Percentiles rank a stretch among this genome's conserved stretches.
These are phyloP conservation scores for Penicillium bovifimosum DNA, from an alignment of 495 filamentous ascomycete species.

Conservation along the genomic window DNA sequence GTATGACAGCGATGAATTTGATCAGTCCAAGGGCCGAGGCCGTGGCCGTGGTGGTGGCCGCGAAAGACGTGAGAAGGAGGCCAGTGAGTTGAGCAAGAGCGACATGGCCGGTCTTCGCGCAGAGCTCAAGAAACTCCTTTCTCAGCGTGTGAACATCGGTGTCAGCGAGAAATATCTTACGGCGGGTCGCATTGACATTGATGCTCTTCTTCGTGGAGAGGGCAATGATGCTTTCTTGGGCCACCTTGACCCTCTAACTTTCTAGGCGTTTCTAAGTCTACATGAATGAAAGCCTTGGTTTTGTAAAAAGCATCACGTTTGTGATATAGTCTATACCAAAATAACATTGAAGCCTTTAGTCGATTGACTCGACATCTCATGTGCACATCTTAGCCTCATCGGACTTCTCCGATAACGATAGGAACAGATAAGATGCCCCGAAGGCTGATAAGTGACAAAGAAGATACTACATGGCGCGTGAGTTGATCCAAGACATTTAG, in stretches of 20 bases:
- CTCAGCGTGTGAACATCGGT: conserved; percentile 77
- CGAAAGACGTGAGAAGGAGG: conserved; percentile 69
- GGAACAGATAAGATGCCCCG: background rate
- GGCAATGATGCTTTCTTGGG: conserved; percentile 58
- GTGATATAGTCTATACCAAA: conserved; percentile 10
- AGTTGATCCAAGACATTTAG: background rate
- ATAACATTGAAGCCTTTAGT: background rate
- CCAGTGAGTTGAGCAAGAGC: conserved; percentile 58
- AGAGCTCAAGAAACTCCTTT: conserved; percentile 50
- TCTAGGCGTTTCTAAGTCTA: conserved; percentile 21
- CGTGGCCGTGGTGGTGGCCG: conserved; percentile 64
- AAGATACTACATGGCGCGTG: background rate
- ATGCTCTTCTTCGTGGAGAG: conserved; percentile 64
- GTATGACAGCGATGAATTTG: conserved; percentile 82
- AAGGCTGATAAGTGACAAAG: background rate
- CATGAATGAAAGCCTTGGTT: background rate
- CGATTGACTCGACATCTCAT: background rate
- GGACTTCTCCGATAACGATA: background rate
- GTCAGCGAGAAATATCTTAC: conserved; percentile 90
- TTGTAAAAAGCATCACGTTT: conserved; percentile 5
- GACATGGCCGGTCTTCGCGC: conserved; percentile 53
- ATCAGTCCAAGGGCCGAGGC: conserved; percentile 55
- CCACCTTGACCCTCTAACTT: conserved; percentile 47
- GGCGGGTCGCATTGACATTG: conserved; percentile 71
- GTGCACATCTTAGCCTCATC: background rate